These are phyloP conservation scores for Rhizopogon salebrosus DNA, from an alignment of 768 basidiomycete species.

Conservation along the genomic window DNA sequence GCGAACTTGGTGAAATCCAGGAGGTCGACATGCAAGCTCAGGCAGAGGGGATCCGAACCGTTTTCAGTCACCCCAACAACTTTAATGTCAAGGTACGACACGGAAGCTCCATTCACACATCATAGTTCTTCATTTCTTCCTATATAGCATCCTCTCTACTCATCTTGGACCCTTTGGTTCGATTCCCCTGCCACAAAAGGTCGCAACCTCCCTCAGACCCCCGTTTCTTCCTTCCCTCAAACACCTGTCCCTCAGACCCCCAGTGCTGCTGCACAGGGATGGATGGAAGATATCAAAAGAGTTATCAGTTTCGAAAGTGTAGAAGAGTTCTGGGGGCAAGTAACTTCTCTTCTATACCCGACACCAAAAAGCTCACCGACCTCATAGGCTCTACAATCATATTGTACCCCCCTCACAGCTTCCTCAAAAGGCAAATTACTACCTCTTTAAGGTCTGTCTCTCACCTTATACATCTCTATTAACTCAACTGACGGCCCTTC, in stretches of 20 bases:
- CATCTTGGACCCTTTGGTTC: constrained; percentile 97
- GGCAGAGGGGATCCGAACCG: constrained; percentile 80
- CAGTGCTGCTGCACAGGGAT: constrained; percentile 74
- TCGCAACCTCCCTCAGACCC: constrained; percentile 82
- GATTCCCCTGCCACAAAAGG: constrained; percentile 92
- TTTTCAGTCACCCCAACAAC: constrained; percentile 87
- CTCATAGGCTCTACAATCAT: constrained; percentile 83
- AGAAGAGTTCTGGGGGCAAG: constrained; percentile 99
- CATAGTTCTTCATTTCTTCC: constrained; percentile 1
- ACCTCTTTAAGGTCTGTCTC: constrained; percentile 85
- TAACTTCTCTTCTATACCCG: constrained; percentile 8
- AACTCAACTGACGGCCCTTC: constrained; percentile 7
- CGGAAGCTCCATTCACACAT: neutral
- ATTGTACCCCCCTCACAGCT: constrained; percentile 92
- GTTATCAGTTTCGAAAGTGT: constrained; percentile 96
- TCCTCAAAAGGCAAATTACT: constrained; percentile 97
- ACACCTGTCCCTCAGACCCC: constrained; percentile 74
- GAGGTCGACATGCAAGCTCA: constrained; percentile 83
- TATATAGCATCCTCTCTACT: constrained; percentile 84
- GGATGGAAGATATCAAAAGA: constrained; percentile 99
- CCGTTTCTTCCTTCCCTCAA: constrained; percentile 70
- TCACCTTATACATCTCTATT: neutral
- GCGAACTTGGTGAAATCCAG: constrained; percentile 82
- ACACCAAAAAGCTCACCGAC: constrained; percentile 9
- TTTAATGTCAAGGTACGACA: constrained; percentile 90